Percentiles rank a stretch among this genome's conserved stretches.
Conservation (phyloP, 805 yeast species). For the Saturnispora diversa region DNA sequence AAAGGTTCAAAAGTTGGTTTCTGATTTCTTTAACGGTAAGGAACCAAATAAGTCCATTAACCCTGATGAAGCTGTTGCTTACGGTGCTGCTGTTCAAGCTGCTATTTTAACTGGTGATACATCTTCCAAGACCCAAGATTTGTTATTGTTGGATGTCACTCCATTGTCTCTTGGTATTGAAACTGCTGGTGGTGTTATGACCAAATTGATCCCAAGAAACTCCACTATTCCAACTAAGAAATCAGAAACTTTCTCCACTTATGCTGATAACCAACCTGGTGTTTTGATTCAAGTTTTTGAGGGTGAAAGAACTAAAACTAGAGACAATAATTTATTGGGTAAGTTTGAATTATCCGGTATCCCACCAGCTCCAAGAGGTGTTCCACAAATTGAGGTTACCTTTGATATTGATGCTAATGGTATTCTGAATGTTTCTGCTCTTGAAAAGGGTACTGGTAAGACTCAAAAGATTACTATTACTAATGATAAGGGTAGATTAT, state of each 20-base stretch:
- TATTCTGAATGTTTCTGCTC: conserved; percentile 90
- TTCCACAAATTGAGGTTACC: conserved; percentile 95
- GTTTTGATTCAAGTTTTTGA: conserved; percentile 94
- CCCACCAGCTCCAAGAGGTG: conserved; percentile 99
- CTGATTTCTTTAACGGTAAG: conserved; percentile 95
- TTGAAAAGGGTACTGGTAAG: conserved; percentile 98
- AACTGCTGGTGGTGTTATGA: conserved; percentile 99
- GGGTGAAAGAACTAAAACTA: conserved; percentile 97
- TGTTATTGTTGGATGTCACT: conserved; percentile 90
- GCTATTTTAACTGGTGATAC: conserved; percentile 95
- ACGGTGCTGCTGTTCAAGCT: conserved; percentile 99
- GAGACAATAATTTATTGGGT: conserved; percentile 94
- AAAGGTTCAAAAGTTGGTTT: conserved; percentile 88
- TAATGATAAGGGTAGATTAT: conserved; percentile 97
- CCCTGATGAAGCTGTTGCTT: conserved; percentile 99
- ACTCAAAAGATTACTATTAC: conserved; percentile 95
- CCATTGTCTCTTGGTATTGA: conserved; percentile 97
- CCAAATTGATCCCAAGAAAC: conserved; percentile 97
- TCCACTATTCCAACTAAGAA: conserved; percentile 96
- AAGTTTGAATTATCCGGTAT: conserved; percentile 94
- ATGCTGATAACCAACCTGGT: conserved; percentile 98
- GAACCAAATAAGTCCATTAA: conserved; percentile 93
- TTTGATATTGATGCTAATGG: conserved; percentile 97
- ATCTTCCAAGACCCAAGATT: conserved; percentile 88
- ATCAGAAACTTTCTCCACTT: conserved; percentile 93